These are phyloP conservation scores for Komagataella pastoris DNA, from an alignment of 805 yeast genomes.

Conservation along the genomic window DNA sequence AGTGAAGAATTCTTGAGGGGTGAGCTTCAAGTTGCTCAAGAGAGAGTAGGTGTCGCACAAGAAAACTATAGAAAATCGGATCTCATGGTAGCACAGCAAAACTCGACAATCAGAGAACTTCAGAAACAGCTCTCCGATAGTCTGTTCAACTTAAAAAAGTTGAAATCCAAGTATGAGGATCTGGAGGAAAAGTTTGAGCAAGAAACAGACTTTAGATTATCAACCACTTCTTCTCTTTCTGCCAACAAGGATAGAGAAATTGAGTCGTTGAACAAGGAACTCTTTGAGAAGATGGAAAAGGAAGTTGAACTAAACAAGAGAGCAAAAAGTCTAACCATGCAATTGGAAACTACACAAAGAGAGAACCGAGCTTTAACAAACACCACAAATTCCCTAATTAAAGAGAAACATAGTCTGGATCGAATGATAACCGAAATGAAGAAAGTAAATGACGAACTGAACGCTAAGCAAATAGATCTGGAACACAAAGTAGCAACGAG, in stretches of 20 bases:
- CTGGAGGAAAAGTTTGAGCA: slow-evolving; percentile 38
- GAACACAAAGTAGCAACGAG: slow-evolving; percentile 30
- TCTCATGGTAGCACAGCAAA: slow-evolving; percentile 35
- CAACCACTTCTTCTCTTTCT: slow-evolving; percentile 15
- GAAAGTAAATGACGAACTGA: slow-evolving; percentile 27
- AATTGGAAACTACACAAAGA: slow-evolving; percentile 40
- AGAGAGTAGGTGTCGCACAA: slow-evolving; percentile 29
- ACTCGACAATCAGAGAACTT: slow-evolving; percentile 32
- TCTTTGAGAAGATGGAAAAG: slow-evolving; percentile 39
- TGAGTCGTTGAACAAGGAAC: slow-evolving; percentile 35
- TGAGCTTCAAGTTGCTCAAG: slow-evolving; percentile 40
- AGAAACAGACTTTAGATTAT: slow-evolving; percentile 21
- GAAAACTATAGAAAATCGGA: slow-evolving; percentile 45
- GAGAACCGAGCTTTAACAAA: slow-evolving; percentile 25
- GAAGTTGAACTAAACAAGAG: slow-evolving; percentile 59
- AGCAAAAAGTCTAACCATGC: slow-evolving; percentile 45
- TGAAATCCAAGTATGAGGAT: slow-evolving; percentile 31
- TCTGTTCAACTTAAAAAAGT: slow-evolving; percentile 37
- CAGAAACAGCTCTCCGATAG: slow-evolving; percentile 45
- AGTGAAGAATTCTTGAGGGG: slow-evolving; percentile 39
- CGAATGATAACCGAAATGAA: slow-evolving; percentile 25
- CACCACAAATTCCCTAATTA: slow-evolving; percentile 23
- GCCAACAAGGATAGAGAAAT: slow-evolving; percentile 33
- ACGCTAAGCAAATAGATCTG: slow-evolving; percentile 29
- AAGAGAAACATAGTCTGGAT: slow-evolving; percentile 28